Conservation (phyloP, 2,329 filamentous ascomycete species). For the Magnaporthiopsis rhizophila region DNA sequence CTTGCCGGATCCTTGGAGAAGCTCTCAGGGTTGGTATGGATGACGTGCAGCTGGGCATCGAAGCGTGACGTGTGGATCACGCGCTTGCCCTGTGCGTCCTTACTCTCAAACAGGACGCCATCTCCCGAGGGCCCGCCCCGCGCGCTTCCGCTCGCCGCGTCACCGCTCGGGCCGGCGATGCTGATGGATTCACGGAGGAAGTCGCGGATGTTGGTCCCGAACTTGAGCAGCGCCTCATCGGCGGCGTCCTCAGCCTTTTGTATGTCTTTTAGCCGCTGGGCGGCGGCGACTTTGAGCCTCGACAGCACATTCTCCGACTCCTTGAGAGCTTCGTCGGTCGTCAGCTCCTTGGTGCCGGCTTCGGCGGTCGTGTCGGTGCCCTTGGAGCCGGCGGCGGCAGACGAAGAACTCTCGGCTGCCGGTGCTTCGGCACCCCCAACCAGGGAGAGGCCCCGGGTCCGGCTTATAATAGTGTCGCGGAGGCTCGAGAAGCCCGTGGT, state of each 20-base stretch:
- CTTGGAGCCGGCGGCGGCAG: conserved; percentile 19
- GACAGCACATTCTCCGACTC: conserved; percentile 62
- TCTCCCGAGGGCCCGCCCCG: conserved; percentile 29
- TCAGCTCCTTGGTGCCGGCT: conserved; percentile 3
- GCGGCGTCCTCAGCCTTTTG: conserved; percentile 91
- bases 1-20: conserved; percentile 76
- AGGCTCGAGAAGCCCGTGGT: conserved; percentile 70
- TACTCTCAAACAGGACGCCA: conserved; percentile 84
- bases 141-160: neutral
- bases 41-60: conserved; percentile 91
- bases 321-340: conserved; percentile 31
- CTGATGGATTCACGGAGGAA: conserved; percentile 87
- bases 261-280: conserved; percentile 79
- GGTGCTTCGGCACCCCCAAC: conserved; percentile 28
- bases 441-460: conserved; percentile 67
- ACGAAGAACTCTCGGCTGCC: conserved; percentile 10
- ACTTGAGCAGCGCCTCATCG: conserved; percentile 87
- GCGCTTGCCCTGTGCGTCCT: conserved; percentile 79
- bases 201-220: conserved; percentile 81
- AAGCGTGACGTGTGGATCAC: conserved; percentile 93
- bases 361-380: conserved; percentile 10
- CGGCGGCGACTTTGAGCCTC: conserved; percentile 66
- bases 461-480: conserved; percentile 57
- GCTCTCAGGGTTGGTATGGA: conserved; percentile 76
- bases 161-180: conserved; percentile 43